Percentiles rank a stretch among this genome's conserved stretches.
These are phyloP conservation scores for Exophiala lecanii-corni DNA, from an alignment of 2,329 filamentous ascomycete genomes.

Conservation along the genomic window DNA sequence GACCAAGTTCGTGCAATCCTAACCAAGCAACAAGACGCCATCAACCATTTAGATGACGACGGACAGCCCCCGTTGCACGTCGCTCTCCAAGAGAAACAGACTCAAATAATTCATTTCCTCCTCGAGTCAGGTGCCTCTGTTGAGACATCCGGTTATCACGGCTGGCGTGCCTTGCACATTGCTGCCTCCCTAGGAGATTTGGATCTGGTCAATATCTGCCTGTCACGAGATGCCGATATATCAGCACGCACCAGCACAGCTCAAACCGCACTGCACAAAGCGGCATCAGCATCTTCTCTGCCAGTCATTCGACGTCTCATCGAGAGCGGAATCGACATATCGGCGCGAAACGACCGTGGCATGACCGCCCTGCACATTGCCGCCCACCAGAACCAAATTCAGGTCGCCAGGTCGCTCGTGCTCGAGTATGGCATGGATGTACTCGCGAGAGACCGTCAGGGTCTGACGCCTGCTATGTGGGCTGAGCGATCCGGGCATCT, in stretches of 20 bases:
- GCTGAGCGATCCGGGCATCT: constrained; percentile 21
- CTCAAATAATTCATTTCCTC: constrained; percentile 19
- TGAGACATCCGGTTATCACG: constrained; percentile 21
- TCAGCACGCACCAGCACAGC: constrained; percentile 16
- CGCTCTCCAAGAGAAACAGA: constrained; percentile 16
- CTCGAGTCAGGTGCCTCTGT: constrained; percentile 23
- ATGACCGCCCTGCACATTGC: constrained; percentile 41
- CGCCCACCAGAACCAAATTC: constrained; percentile 35
- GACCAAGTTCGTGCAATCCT: constrained; percentile 10
- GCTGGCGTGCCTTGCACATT: constrained; percentile 24
- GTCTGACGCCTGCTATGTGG: constrained; percentile 21
- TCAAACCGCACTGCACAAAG: constrained; percentile 25
- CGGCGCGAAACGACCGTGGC: constrained; percentile 30
- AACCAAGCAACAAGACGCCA: constrained; percentile 4
- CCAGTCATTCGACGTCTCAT: constrained; percentile 31
- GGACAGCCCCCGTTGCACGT: constrained; percentile 24
- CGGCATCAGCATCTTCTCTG: constrained; percentile 17
- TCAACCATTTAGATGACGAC: constrained; percentile 19
- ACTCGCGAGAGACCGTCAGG: constrained; percentile 25
- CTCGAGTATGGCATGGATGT: constrained; percentile 33
- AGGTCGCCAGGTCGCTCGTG: constrained; percentile 33
- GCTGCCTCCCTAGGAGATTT: constrained; percentile 24
- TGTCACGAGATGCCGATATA: constrained; percentile 16
- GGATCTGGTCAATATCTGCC: constrained; percentile 20
- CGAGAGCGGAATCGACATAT: constrained; percentile 35